Evolutionary conservation across 345 rosid genomes (phyloP), one percentile per base, ranked within the genome.

Genomic region (Citropsis articulata): DNA sequence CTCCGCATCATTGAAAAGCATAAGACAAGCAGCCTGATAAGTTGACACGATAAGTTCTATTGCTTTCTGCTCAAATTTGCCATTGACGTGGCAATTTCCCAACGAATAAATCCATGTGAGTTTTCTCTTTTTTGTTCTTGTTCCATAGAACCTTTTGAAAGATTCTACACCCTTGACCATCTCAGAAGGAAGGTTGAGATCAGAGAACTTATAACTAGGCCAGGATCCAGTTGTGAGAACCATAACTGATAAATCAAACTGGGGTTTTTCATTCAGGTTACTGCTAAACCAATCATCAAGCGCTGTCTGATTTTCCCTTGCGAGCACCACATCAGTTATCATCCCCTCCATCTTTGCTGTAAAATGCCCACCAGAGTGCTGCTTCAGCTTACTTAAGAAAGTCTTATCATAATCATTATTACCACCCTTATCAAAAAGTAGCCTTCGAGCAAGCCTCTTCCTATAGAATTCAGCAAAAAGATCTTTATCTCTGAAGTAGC

Each of bases 281-380:
- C 73, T 83, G 72, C 80, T 71, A 31, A 90, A 85, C 76, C 86
- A 90, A 53, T 88, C 87, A 78, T 90, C 90, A 81, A 92, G 87
- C 72, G 64, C 75, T 24, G 83, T 69, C 76, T 90, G 94, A 62
- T 90, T 89, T 77, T 90, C 97, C 75, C 84, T 89, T 4, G 94
- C 92, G 77, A 92, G 77, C 13, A 88, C 87, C 84, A 92, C 72
- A 83, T 92, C 94, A 2, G 87, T 89, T 33, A 92, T 89, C 97
- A 92, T 90, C 73, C 92, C 90, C 79, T 92, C 97, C 91, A 92
- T 89, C 86, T 89, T 90, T 60, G 90, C 83, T 36, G 92, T 89
- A 78, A 90, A 90, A 89, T 87, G 90, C 48, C 89, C 87, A 73
- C 92, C 94, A 81, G 84, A 87, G 71, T 87, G 91, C 72, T 84